Base-by-base conservation (phyloP, 2,329 filamentous ascomycete species). In the Nothophaeocryptopus gaeumannii region DNA sequence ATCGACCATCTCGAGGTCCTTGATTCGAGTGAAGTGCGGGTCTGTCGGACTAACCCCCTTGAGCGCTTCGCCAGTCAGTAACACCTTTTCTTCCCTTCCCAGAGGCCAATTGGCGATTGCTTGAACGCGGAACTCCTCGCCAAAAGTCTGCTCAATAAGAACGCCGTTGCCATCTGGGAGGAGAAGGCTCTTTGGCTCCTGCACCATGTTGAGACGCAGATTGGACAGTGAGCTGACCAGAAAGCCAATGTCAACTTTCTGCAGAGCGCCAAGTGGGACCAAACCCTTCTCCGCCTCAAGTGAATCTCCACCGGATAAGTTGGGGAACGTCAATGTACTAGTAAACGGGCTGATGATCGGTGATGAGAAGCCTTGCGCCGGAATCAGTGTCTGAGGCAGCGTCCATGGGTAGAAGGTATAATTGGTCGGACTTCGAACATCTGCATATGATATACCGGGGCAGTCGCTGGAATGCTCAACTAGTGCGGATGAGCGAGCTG, bases 321-420 rank as follows among this genome's bases (percentile, higher is more conserved):
- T 74, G 8, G 83, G 83, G 62, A 86, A 86, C 0, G 82, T 81
- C 3, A 86, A 76, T 46, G 85, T 84, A 45, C 93, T 84, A 2
- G 89, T 86, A 8, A 85, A 77, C 13, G 86, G 85, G 49, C 83
- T 76, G 5, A 82, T 78, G 58, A 95, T 84, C 10, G 80, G 82
- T 4, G 85, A 78, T 59, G 89, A 95, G n/a, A 79, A 85, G 0
- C 87, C 92, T 62, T 95, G 83, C 8, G 74, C 70, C 0, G 91
- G 89, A 2, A 96, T 78, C 59, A 95, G 76, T 20, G 81, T 78
- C 1, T 77, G 74, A 0, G 93, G 92, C 0, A 99, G 74, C 0
- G 93, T 97, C 92, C 92, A 97, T 0, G 93, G 93, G 63, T 90
- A 97, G 61, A 88, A 85, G 0, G 86, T 92, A 67, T 91, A 85